Conservation (phyloP, 192 early-diverging fungal genomes). For the Entomortierella beljakovae region DNA sequence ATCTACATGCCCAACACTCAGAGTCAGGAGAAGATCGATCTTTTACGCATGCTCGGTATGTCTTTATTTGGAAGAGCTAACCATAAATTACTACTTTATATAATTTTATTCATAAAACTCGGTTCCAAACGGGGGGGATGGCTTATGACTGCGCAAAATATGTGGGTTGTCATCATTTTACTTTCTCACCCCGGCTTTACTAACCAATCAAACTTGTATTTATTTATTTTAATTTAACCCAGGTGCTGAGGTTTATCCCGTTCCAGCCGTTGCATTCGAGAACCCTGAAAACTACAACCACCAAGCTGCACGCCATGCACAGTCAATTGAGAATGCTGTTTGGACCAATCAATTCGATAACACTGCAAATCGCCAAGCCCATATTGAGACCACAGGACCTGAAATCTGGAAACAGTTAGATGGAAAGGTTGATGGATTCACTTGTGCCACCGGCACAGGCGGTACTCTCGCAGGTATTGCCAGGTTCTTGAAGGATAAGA, state of each 20-base stretch:
- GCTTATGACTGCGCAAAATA: not conserved
- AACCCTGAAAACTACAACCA: slow-evolving; percentile 96
- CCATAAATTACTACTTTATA: too few species aligned
- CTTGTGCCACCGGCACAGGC: slow-evolving; percentile 92
- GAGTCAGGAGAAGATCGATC: slow-evolving; percentile 94
- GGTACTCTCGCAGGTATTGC: slow-evolving; percentile 91
- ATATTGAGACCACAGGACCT: slow-evolving; percentile 95
- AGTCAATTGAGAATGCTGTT: slow-evolving; percentile 82
- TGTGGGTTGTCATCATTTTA: slow-evolving; percentile 12
- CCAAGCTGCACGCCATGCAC: slow-evolving; percentile 87
- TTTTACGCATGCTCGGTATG: slow-evolving; percentile 86
- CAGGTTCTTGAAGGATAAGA: slow-evolving; percentile 83
- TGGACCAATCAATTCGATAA: slow-evolving; percentile 99
- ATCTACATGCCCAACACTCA: slow-evolving; percentile 99
- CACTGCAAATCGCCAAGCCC: slow-evolving; percentile 88
- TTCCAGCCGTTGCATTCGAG: slow-evolving; percentile 92
- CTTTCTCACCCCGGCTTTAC: not conserved
- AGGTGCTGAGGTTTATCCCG: slow-evolving; percentile 92
- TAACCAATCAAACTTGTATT: not conserved
- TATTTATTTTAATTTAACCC: not conserved
- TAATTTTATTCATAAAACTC: too few species aligned
- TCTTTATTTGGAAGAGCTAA: not conserved
- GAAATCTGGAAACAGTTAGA: slow-evolving; percentile 92
- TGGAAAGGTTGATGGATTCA: slow-evolving; percentile 88
- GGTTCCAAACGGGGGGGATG: too few species aligned